A percentile compares a stretch with the other conserved stretches of the same genome.
Conservation (phyloP, 2,329 filamentous ascomycete genomes). For the Knufia fluminis region DNA sequence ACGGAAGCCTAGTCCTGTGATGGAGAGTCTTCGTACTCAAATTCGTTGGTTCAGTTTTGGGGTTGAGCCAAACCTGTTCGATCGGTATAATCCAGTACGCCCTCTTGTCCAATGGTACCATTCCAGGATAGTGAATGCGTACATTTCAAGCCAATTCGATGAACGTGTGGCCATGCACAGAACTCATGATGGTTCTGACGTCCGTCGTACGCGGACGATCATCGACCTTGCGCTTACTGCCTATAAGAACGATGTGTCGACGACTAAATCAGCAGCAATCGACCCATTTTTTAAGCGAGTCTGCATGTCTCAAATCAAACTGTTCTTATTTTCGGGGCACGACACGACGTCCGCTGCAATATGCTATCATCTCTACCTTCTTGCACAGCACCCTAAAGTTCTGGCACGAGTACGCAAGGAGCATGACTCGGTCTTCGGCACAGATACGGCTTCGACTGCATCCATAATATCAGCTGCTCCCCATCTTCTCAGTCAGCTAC, state of each 20-base stretch:
- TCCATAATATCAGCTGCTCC: conserved; percentile 35
- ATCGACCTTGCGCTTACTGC: conserved; percentile 16
- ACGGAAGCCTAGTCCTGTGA: conserved; percentile 2
- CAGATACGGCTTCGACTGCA: conserved; percentile 30
- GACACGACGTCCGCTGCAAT: conserved; percentile 24
- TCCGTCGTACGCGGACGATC: conserved; percentile 9
- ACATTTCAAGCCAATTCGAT: conserved; percentile 5
- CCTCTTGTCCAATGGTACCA: conserved; percentile 6
- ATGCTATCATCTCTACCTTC: conserved; percentile 31
- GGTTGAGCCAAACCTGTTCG: not conserved
- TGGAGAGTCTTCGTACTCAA: conserved; percentile 2
- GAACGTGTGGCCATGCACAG: not conserved
- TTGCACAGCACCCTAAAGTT: conserved; percentile 28
- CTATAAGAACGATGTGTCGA: conserved; percentile 13
- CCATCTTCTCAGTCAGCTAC: conserved; percentile 35
- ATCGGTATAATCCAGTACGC: conserved; percentile 4
- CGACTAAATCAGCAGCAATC: conserved; percentile 5
- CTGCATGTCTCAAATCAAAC: conserved; percentile 28
- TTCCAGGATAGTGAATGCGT: not conserved
- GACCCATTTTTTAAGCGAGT: conserved; percentile 13
- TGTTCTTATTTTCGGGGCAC: conserved; percentile 30
- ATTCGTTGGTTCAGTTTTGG: conserved; percentile 5
- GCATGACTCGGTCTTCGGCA: conserved; percentile 44
- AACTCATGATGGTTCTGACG: conserved; percentile 7
- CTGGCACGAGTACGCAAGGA: conserved; percentile 37